A percentile compares a stretch with the other conserved stretches of the same genome.
These are phyloP conservation scores for Salix suchowensis DNA, from an alignment of 345 rosid genomes.

Conservation along the genomic window DNA sequence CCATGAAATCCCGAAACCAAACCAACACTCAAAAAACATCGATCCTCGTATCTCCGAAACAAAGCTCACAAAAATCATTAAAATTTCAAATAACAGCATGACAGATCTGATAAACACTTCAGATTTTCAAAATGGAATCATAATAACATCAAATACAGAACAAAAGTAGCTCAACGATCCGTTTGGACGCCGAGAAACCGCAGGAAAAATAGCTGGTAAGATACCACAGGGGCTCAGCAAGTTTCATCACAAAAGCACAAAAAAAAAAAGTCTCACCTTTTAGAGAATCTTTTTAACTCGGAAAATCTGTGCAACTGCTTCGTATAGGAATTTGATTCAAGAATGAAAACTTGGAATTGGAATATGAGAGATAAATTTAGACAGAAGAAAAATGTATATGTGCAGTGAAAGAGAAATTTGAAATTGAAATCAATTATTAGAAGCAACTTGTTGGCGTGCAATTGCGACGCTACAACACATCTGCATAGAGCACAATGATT, in stretches of 20 bases:
- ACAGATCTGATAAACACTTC: neutral
- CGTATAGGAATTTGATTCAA: neutral
- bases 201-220: neutral
- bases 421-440: neutral
- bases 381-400: neutral
- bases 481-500: too few species aligned
- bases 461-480: too few species aligned
- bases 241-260: too few species aligned
- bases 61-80: neutral
- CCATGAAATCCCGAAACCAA: neutral
- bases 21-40: neutral
- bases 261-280: neutral
- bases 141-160: neutral
- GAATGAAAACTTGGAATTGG: neutral
- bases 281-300: neutral
- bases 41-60: neutral
- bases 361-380: neutral
- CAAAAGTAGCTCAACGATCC: neutral
- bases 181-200: neutral
- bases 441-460: neutral
- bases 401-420: neutral
- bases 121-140: neutral
- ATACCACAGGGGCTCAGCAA: neutral
- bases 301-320: neutral
- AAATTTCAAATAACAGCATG: neutral